Conservation (phyloP, 208 protist species). For the Leptomonas seymouri region DNA sequence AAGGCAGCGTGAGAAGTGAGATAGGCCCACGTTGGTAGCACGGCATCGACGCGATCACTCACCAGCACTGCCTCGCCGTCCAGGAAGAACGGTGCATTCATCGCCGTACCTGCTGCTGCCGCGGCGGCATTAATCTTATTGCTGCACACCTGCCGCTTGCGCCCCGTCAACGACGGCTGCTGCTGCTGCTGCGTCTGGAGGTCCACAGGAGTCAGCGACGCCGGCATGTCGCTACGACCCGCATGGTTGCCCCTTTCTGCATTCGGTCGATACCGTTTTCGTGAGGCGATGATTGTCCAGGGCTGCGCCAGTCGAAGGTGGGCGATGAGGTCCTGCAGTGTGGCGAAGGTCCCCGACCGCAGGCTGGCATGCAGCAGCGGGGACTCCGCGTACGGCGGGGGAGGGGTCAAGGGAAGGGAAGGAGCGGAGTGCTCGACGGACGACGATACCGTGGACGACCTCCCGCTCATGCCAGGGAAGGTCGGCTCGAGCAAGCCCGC, state of each 20-base stretch:
- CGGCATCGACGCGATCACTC: slow-evolving; percentile 33
- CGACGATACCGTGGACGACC: background rate
- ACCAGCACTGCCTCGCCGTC: slow-evolving; percentile 21
- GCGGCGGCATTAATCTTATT: slow-evolving; percentile 3
- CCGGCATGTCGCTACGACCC: background rate
- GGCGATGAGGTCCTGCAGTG: slow-evolving; percentile 18
- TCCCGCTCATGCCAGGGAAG: background rate
- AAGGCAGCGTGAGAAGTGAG: slow-evolving; percentile 27
- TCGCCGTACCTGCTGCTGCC: too few relatives aligned
- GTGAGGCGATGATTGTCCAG: slow-evolving; percentile 16
- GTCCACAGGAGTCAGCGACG: background rate
- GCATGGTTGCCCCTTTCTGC: background rate
- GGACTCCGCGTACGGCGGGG: slow-evolving; percentile 19
- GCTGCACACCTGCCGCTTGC: background rate
- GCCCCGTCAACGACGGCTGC: slow-evolving; percentile 3
- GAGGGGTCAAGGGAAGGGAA: slow-evolving; percentile 6
- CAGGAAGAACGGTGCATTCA: background rate
- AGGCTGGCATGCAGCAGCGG: background rate
- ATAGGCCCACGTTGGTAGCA: slow-evolving; percentile 34
- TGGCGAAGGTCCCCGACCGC: slow-evolving; percentile 18
- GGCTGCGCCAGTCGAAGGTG: slow-evolving; percentile 20
- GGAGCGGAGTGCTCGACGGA: background rate
- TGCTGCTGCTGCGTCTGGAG: background rate
- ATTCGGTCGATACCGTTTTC: background rate
- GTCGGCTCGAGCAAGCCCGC: background rate